Conservation (phyloP, 352 stramenopile genomes). For the Phytophthora nicotianae region DNA sequence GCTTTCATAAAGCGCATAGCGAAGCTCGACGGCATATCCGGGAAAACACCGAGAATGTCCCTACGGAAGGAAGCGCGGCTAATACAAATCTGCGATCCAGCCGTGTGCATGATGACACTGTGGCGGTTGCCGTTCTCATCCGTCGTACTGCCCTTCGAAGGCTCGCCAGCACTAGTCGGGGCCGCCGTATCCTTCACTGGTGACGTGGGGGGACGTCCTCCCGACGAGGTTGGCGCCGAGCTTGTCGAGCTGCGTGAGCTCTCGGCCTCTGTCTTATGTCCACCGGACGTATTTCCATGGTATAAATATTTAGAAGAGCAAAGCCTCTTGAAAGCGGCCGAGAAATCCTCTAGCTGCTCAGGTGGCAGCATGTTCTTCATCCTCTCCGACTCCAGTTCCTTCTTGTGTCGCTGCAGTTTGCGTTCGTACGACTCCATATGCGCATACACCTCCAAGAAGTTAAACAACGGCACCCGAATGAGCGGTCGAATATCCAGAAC, state of each 20-base stretch:
- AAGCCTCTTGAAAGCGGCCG: constrained; percentile 75
- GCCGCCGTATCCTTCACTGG: constrained; percentile 44
- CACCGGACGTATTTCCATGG: constrained; percentile 45
- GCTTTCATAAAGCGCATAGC: constrained; percentile 91
- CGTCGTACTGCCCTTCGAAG: constrained; percentile 44
- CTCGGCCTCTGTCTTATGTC: constrained; percentile 39
- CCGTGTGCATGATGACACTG: constrained; percentile 67
- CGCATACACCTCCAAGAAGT: constrained; percentile 88
- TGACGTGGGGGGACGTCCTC: constrained; percentile 45
- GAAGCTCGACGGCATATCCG: constrained; percentile 89
- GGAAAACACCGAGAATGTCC: constrained; percentile 89
- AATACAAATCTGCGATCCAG: constrained; percentile 78
- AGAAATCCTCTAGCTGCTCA: constrained; percentile 71
- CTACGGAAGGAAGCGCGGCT: constrained; percentile 83
- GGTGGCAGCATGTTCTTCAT: constrained; percentile 87
- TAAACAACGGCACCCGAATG: constrained; percentile 87
- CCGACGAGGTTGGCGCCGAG: constrained; percentile 24
- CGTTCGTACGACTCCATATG: constrained; percentile 89
- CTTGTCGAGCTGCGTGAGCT: constrained; percentile 24
- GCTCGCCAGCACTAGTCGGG: constrained; percentile 22
- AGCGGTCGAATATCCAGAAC: constrained; percentile 79
- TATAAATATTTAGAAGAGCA: constrained; percentile 88
- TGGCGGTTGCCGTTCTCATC: constrained; percentile 44
- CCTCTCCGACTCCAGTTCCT: constrained; percentile 84
- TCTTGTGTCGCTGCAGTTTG: constrained; percentile 85